phyloP scores from a whole-genome alignment of 129 eudicot species.

The Ambrosia trifida region DNA sequence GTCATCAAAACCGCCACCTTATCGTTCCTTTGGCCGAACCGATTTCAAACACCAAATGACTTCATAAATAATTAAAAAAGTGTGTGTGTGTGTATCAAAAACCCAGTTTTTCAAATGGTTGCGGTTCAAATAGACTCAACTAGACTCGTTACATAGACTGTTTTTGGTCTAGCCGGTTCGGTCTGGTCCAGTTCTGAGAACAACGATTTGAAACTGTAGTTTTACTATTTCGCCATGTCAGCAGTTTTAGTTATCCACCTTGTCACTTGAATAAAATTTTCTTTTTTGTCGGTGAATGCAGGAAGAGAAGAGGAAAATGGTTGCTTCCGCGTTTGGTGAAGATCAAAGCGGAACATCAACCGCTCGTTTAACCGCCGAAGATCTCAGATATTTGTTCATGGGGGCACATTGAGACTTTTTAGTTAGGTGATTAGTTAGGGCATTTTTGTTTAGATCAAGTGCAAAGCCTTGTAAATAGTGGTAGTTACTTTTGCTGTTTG shows the following conservation, averaged over 20 bases:
- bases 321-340: constrained; percentile 94
- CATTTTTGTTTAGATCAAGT: constrained; percentile 38
- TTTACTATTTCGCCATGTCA: background rate
- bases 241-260: background rate
- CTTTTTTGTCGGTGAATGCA: constrained; percentile 28
- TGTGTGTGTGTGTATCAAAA: too few species aligned
- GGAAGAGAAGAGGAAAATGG: constrained; percentile 96
- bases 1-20: too few species aligned
- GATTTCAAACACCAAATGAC: too few species aligned
- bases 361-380: constrained; percentile 68
- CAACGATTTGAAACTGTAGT: too few species aligned
- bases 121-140: too few species aligned
- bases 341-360: constrained; percentile 66
- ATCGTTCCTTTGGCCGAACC: too few species aligned
- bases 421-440: constrained; percentile 16
- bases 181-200: too few species aligned
- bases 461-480: constrained; percentile 38
- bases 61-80: too few species aligned
- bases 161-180: too few species aligned
- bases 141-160: too few species aligned
- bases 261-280: background rate
- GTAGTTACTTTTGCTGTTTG: constrained; percentile 6
- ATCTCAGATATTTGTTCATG: constrained; percentile 64
- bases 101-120: too few species aligned
- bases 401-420: constrained; percentile 27